Conservation (phyloP, 495 filamentous ascomycete genomes). For the Penicillium verhagenii region DNA sequence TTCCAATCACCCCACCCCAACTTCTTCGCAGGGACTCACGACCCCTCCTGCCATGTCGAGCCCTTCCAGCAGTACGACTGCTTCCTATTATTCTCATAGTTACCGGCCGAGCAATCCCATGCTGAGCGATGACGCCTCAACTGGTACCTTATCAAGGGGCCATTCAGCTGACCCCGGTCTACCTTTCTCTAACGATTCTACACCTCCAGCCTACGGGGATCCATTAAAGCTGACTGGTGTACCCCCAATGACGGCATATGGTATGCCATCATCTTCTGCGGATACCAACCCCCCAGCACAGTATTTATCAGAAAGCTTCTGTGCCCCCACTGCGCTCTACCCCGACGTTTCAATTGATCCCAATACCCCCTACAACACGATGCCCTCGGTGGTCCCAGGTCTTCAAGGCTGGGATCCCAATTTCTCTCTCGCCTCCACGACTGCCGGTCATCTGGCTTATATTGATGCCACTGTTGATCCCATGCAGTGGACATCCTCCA, state of each 20-base stretch:
- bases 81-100: slow-evolving; percentile 38
- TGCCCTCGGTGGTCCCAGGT: slow-evolving; percentile 46
- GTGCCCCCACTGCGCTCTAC: slow-evolving; percentile 22
- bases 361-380: slow-evolving; percentile 43
- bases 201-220: slow-evolving; percentile 20
- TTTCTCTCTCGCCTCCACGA: slow-evolving; percentile 45
- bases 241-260: slow-evolving; percentile 18
- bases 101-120: slow-evolving; percentile 25
- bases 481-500: slow-evolving; percentile 40
- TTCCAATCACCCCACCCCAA: slow-evolving; percentile 47
- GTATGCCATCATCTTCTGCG: slow-evolving; percentile 16
- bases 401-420: slow-evolving; percentile 49
- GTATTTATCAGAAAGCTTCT: slow-evolving; percentile 25
- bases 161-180: slow-evolving; percentile 38
- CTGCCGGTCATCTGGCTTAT: slow-evolving; percentile 39
- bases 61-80: slow-evolving; percentile 42
- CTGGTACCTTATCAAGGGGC: slow-evolving; percentile 35
- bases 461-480: slow-evolving; percentile 39
- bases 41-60: slow-evolving; percentile 53
- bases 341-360: slow-evolving; percentile 39
- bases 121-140: slow-evolving; percentile 33
- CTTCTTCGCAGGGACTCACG: slow-evolving; percentile 40
- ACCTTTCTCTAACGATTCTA: slow-evolving; percentile 25
- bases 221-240: slow-evolving; percentile 20
- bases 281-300: slow-evolving; percentile 11